Percentiles rank a stretch among this genome's conserved stretches.
These are phyloP conservation scores for Davidsoniella eucalypti DNA, from an alignment of 2,329 filamentous ascomycete species.

Conservation along the genomic window DNA sequence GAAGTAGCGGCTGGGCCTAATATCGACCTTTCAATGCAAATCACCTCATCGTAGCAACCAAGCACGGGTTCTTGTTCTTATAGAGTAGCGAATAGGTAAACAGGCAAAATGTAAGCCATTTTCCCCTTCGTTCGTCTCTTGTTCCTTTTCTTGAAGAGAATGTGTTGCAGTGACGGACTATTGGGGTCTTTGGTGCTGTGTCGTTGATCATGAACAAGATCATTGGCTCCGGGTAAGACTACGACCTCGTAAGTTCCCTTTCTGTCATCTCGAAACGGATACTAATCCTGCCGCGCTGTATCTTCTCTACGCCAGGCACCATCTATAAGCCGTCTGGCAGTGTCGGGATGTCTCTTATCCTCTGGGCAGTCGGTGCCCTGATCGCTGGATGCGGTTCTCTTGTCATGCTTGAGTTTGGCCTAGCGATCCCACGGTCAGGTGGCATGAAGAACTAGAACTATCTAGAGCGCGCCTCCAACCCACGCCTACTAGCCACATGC, in stretches of 20 bases:
- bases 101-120: no score
- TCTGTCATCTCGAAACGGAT: neutral
- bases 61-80: no score
- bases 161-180: constrained; percentile 21
- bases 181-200: constrained; percentile 34
- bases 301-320: constrained; percentile 38
- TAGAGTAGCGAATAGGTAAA: no score
- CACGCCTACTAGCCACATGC: constrained; percentile 40
- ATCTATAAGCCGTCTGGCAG: constrained; percentile 36
- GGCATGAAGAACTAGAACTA: constrained; percentile 55
- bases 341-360: constrained; percentile 22
- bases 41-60: no score
- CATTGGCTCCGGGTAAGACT: constrained; percentile 38
- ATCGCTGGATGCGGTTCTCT: constrained; percentile 41
- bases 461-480: constrained; percentile 42
- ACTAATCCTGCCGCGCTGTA: constrained; percentile 15
- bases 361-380: constrained; percentile 23
- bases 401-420: constrained; percentile 47
- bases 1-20: no score
- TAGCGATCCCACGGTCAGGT: constrained; percentile 43
- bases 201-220: constrained; percentile 43
- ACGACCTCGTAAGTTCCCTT: constrained; percentile 14
- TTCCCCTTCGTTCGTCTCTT: no score
- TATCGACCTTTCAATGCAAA: no score
- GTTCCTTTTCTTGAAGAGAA: neutral